These are phyloP conservation scores for Zygotorulaspora florentina DNA, from an alignment of 805 yeast genomes.

Conservation along the genomic window DNA sequence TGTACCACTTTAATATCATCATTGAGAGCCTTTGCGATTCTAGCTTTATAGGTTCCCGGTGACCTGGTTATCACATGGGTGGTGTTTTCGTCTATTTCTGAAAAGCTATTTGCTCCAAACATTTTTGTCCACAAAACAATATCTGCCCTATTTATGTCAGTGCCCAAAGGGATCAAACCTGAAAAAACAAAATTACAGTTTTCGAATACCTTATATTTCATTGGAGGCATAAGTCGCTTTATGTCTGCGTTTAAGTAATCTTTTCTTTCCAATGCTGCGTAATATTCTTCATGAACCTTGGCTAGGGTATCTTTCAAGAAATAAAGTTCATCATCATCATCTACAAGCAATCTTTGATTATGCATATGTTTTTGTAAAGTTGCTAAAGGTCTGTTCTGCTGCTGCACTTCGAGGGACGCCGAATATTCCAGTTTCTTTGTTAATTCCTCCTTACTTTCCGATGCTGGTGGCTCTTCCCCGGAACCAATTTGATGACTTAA, in stretches of 20 bases:
- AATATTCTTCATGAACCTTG: conserved; percentile 65
- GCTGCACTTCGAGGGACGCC: conserved; percentile 72
- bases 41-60: conserved; percentile 78
- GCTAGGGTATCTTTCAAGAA: conserved; percentile 59
- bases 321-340: conserved; percentile 75
- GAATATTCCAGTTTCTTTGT: conserved; percentile 60
- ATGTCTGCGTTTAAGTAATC: conserved; percentile 62
- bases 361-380: conserved; percentile 73
- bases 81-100: conserved; percentile 64
- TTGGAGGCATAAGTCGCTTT: conserved; percentile 62
- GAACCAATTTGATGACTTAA: conserved; percentile 31
- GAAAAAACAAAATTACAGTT: conserved; percentile 74
- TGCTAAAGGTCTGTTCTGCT: conserved; percentile 78
- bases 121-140: conserved; percentile 89
- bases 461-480: conserved; percentile 24
- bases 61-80: conserved; percentile 87
- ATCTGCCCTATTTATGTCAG: conserved; percentile 67
- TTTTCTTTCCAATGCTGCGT: conserved; percentile 43
- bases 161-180: conserved; percentile 86
- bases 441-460: conserved; percentile 45
- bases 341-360: conserved; percentile 48
- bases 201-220: conserved; percentile 64
- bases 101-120: conserved; percentile 82
- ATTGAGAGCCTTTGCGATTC: conserved; percentile 64
- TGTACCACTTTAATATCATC: conserved; percentile 71